These are phyloP conservation scores for Botrytis medusae DNA, from an alignment of 2,329 filamentous ascomycete species.

Conservation along the genomic window DNA sequence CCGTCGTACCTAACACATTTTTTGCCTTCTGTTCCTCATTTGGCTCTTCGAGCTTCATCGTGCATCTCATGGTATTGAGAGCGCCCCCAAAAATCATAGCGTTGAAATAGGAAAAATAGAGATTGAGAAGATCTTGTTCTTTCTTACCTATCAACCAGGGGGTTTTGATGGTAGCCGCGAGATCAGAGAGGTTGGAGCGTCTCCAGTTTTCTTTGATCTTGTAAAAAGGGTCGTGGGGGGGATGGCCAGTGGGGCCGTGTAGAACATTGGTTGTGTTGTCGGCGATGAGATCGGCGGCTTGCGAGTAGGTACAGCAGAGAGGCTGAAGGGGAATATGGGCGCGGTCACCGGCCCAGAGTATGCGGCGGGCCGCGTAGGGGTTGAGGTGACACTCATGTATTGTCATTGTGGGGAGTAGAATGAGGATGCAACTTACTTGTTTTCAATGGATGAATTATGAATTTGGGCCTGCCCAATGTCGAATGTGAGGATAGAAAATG, in stretches of 20 bases:
- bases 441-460: not conserved
- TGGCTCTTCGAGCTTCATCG: conserved; percentile 3
- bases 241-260: conserved; percentile 1
- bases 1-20: conserved; percentile 12
- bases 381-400: conserved; percentile 19
- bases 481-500: not conserved
- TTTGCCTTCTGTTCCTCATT: not conserved
- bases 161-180: not conserved
- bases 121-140: conserved; percentile 5
- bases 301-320: conserved; percentile 15
- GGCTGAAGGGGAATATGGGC: conserved; percentile 5
- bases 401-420: conserved; percentile 5
- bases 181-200: not conserved
- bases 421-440: not conserved
- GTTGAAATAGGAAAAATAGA: conserved; percentile 20
- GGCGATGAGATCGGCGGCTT: conserved; percentile 18
- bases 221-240: conserved; percentile 6
- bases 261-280: conserved; percentile 15
- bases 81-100: conserved; percentile 17
- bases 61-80: conserved; percentile 15
- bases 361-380: conserved; percentile 13
- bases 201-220: conserved; percentile 15
- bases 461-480: conserved; percentile 15
- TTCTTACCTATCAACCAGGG: conserved; percentile 18
- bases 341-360: conserved; percentile 16